Base-by-base conservation (phyloP, 805 yeast species). In the Spathaspora passalidarum region DNA sequence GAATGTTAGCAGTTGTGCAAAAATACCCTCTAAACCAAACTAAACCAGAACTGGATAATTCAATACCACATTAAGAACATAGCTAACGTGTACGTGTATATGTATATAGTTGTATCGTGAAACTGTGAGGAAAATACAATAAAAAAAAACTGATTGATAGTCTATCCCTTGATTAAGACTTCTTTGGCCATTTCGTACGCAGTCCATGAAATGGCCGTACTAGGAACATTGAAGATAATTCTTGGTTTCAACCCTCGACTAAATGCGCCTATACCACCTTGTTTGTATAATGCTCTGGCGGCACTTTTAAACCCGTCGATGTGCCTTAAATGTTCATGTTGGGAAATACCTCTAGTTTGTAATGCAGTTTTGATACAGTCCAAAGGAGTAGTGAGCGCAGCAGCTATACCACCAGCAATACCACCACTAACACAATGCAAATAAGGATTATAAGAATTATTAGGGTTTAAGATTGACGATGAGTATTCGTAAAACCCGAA, bases 181-280 rank as follows among this genome's bases (percentile, higher is more conserved):
- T 80, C 84, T 68, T 92, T 92, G 38, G 97, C 97, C 92, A 91
- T 88, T 65, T 92, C 99, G 66, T 92, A 92, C 21, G 96, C 88
- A 1, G 98, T 92, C 98, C 98, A 92, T 53, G 96, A 84, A 50
- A 92, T 90, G 17, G 98, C 98, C 7, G 98, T 92, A 39, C 95
- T 83, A 18, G 99, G 99, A 62, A 92, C 90, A 65, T 90, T 90
- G 54, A 94, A 86, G 25, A 92, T 82, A 46, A 94, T 82, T 66
- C 99, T 81, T 39, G 99, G 97, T 59, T 84, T 82, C 58, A 89
- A 73, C 16, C 99, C 99, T 55, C 96, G 77, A 57, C 78, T 61
- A 63, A 94, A 94, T 0, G 96, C 94, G 16, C 56, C 52, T 52
- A 73, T 58, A 5, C 91, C 91, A 40, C 81, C 81, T 40, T 74